Conservation (phyloP, 202 grass and related monocot species). For the Cymbopogon flexuosus region DNA sequence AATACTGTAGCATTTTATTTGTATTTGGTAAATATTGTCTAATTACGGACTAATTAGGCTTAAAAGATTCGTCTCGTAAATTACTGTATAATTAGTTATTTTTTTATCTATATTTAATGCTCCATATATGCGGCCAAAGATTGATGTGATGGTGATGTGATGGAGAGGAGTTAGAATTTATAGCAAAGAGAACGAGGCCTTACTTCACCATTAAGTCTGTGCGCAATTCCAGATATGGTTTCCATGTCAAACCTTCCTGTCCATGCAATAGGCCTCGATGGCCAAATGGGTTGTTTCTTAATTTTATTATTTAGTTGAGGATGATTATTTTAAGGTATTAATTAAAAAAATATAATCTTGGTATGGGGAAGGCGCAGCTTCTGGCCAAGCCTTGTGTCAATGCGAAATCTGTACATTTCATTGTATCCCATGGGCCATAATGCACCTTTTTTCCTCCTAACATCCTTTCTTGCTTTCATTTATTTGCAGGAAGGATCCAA, state of each 20-base stretch:
- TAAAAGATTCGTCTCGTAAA: too few species aligned
- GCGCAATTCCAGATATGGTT: background rate
- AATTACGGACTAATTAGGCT: too few species aligned
- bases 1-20: too few species aligned
- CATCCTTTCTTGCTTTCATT: slow-evolving; percentile 21
- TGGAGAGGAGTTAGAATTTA: too few species aligned
- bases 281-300: background rate
- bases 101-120: too few species aligned
- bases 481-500: slow-evolving; percentile 77
- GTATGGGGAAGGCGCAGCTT: slow-evolving; percentile 13
- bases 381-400: background rate
- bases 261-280: background rate
- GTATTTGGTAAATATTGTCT: too few species aligned
- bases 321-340: background rate
- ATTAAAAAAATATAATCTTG: too few species aligned
- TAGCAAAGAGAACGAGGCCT: too few species aligned
- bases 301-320: background rate
- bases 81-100: too few species aligned
- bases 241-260: background rate
- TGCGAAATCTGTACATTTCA: background rate
- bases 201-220: slow-evolving; percentile 20
- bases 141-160: too few species aligned
- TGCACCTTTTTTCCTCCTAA: background rate
- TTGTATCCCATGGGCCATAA: background rate
- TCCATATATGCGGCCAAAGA: too few species aligned